These are phyloP conservation scores for Phyllosticta citribraziliensis DNA, from an alignment of 2,329 filamentous ascomycete genomes.

Conservation along the genomic window DNA sequence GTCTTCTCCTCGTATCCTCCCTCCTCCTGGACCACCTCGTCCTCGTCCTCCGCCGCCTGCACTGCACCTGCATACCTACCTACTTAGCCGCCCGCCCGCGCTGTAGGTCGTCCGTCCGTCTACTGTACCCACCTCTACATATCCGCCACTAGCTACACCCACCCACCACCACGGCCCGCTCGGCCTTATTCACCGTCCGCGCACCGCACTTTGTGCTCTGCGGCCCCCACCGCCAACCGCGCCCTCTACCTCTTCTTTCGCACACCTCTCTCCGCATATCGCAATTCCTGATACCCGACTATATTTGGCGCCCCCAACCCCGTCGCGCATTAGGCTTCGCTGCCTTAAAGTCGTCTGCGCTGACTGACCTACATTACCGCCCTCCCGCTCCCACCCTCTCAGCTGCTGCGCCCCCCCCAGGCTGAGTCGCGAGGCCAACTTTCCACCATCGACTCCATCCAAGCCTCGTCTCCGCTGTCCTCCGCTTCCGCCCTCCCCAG, in stretches of 20 bases:
- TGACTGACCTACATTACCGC: constrained; percentile 4
- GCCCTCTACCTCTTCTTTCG: constrained; percentile 2
- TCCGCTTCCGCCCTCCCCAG: background rate
- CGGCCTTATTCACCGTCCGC: constrained; percentile 5
- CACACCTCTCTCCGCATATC: background rate
- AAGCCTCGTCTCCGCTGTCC: constrained; percentile 1
- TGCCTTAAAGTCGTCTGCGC: constrained; percentile 6
- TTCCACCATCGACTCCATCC: constrained; percentile 4
- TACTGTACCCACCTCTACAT: too few species aligned
- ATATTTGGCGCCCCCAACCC: background rate
- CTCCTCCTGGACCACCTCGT: too few species aligned
- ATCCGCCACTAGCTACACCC: too few species aligned
- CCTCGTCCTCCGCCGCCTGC: too few species aligned
- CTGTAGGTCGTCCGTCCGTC: too few species aligned
- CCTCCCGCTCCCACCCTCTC: constrained; percentile 4
- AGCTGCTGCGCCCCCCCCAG: constrained; percentile 11
- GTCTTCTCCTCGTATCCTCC: too few species aligned
- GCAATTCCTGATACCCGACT: constrained; percentile 1
- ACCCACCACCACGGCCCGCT: background rate
- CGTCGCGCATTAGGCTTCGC: background rate
- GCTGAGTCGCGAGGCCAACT: constrained; percentile 11
- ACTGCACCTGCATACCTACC: too few species aligned
- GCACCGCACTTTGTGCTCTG: constrained; percentile 3
- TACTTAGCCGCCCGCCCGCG: too few species aligned
- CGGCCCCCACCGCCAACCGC: constrained; percentile 1